These are phyloP conservation scores for Annulohypoxylon maeteangense DNA, from an alignment of 495 filamentous ascomycete species.

Conservation along the genomic window DNA sequence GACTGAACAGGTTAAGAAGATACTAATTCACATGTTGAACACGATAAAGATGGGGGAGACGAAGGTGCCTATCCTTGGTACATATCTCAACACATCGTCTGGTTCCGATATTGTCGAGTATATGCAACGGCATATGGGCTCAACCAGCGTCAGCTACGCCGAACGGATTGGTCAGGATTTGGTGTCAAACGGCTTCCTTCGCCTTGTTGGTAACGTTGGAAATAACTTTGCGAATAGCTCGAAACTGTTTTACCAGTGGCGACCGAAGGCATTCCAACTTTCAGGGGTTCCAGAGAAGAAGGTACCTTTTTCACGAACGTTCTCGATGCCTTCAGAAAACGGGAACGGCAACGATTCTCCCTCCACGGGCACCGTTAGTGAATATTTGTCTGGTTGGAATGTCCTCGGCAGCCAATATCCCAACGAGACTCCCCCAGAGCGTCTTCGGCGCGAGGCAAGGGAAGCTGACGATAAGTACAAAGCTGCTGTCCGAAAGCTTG, in stretches of 20 bases:
- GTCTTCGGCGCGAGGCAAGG: conserved; percentile 84
- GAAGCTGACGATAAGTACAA: conserved; percentile 97
- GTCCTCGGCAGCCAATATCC: conserved; percentile 83
- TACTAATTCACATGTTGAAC: conserved; percentile 85
- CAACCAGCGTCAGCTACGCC: conserved; percentile 84
- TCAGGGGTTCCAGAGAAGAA: conserved; percentile 91
- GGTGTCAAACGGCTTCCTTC: conserved; percentile 84
- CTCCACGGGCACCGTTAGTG: conserved; percentile 78
- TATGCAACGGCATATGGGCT: conserved; percentile 86
- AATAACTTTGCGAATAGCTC: conserved; percentile 97
- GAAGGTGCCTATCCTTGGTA: conserved; percentile 94
- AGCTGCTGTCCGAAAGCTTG: conserved; percentile 80
- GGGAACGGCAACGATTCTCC: conserved; percentile 73
- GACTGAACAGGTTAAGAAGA: conserved; percentile 88
- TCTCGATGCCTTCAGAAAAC: conserved; percentile 68
- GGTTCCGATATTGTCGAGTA: conserved; percentile 96
- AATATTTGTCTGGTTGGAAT: conserved; percentile 92
- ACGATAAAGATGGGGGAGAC: conserved; percentile 87
- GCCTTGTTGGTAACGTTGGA: conserved; percentile 92
- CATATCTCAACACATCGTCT: conserved; percentile 89
- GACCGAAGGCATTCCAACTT: conserved; percentile 86
- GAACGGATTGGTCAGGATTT: conserved; percentile 96
- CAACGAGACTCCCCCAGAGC: conserved; percentile 89
- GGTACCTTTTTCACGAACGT: conserved; percentile 72
- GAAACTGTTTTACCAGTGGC: conserved; percentile 97